These are phyloP conservation scores for Arachis hypogaea DNA, from an alignment of 306 rosid species.

Conservation along the genomic window DNA sequence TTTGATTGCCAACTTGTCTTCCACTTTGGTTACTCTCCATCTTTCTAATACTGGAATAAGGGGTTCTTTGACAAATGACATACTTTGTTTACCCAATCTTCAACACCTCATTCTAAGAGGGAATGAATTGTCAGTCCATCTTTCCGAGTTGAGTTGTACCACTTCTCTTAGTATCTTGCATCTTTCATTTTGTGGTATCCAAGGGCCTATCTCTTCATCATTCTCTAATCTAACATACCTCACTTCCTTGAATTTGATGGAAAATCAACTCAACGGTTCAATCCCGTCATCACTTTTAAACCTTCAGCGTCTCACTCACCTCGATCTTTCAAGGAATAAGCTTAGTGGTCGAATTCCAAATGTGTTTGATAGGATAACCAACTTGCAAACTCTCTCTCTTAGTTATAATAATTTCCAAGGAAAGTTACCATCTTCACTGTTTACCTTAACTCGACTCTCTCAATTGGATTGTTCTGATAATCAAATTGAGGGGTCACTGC, in stretches of 20 bases:
- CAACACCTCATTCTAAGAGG: neutral
- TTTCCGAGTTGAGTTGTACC: neutral
- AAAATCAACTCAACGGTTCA: neutral
- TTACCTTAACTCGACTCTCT: slow-evolving; percentile 5
- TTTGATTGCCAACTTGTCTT: neutral
- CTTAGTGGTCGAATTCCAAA: neutral
- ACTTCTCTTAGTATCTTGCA: neutral
- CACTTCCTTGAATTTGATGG: neutral
- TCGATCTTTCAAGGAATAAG: neutral
- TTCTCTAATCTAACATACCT: slow-evolving; percentile 3
- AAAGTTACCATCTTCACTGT: too few species aligned
- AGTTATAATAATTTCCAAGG: too few species aligned
- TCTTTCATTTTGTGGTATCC: neutral
- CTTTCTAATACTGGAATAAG: rapidly evolving
- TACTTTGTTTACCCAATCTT: slow-evolving; percentile 11
- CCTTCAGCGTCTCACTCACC: slow-evolving; percentile 2
- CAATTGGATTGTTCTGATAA: neutral
- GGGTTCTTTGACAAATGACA: neutral
- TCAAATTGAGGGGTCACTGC: neutral
- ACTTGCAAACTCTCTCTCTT: too few species aligned
- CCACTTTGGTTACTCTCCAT: slow-evolving; percentile 29
- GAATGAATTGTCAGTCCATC: neutral
- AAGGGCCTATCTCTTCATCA: neutral
- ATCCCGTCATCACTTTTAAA: slow-evolving; percentile 21
- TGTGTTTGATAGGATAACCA: too few species aligned